Conservation (phyloP, 2,329 filamentous ascomycete genomes). For the Verticillium longisporum region DNA sequence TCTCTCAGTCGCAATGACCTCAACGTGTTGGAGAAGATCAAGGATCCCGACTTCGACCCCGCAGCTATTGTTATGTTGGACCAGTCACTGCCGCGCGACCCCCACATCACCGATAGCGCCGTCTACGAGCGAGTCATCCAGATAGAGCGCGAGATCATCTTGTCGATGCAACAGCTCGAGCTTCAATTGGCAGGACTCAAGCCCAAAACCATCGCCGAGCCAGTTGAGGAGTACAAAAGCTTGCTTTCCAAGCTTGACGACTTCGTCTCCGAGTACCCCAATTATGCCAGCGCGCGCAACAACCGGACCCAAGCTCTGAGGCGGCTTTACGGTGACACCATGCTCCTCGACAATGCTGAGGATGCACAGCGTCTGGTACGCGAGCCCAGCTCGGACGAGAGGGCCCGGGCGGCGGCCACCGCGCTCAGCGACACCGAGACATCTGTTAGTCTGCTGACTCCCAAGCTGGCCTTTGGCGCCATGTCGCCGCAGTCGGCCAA, state of each 20-base stretch:
- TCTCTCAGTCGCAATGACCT: constrained; percentile 51
- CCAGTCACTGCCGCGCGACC: constrained; percentile 47
- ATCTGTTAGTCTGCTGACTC: constrained; percentile 54
- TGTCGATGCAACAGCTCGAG: constrained; percentile 48
- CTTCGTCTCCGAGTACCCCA: constrained; percentile 51
- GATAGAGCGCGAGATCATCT: constrained; percentile 46
- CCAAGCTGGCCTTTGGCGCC: constrained; percentile 37
- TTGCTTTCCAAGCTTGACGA: constrained; percentile 42
- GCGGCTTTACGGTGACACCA: constrained; percentile 54
- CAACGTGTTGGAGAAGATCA: constrained; percentile 59
- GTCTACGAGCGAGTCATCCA: constrained; percentile 44
- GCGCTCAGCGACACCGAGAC: constrained; percentile 47
- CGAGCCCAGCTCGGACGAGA: constrained; percentile 27
- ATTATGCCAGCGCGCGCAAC: constrained; percentile 67
- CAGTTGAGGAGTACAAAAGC: constrained; percentile 36
- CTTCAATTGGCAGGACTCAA: constrained; percentile 39
- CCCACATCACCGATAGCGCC: constrained; percentile 42
- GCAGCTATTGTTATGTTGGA: constrained; percentile 47
- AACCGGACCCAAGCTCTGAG: constrained; percentile 66
- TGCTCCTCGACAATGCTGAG: constrained; percentile 37
- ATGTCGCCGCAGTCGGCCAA: constrained; percentile 59
- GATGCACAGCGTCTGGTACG: constrained; percentile 33
- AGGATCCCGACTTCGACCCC: constrained; percentile 58
- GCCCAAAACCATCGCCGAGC: constrained; percentile 26
- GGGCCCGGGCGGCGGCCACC: constrained; percentile 27